These are phyloP conservation scores for Coniella lustricola DNA, from an alignment of 2,329 filamentous ascomycete species.

Conservation along the genomic window DNA sequence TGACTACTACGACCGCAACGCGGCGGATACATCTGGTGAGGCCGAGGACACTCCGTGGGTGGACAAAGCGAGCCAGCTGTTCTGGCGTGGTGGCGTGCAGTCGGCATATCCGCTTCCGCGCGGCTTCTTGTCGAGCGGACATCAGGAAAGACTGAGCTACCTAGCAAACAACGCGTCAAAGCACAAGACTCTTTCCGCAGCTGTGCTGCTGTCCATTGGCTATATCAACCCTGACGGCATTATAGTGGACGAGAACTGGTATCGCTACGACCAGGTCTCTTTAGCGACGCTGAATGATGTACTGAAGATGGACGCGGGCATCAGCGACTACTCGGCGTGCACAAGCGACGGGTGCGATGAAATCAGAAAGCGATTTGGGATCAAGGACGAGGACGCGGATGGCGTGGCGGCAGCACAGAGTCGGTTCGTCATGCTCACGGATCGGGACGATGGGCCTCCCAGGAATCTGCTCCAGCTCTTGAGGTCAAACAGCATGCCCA, in stretches of 20 bases:
- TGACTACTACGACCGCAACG: constrained; percentile 35
- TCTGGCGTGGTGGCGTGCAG: constrained; percentile 67
- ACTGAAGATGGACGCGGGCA: constrained; percentile 49
- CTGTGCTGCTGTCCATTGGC: constrained; percentile 47
- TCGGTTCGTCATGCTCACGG: constrained; percentile 65
- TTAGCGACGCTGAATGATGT: constrained; percentile 46
- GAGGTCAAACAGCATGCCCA: constrained; percentile 58
- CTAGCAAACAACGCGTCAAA: constrained; percentile 53
- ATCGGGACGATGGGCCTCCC: constrained; percentile 63
- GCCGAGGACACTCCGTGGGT: constrained; percentile 38
- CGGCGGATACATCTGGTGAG: constrained; percentile 27
- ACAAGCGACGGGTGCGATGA: constrained; percentile 40
- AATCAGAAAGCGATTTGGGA: constrained; percentile 45
- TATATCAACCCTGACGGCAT: too few species aligned
- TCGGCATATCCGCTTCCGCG: constrained; percentile 39
- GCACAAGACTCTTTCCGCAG: constrained; percentile 32
- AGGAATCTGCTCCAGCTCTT: constrained; percentile 53
- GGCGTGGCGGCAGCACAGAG: constrained; percentile 48
- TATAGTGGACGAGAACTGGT: constrained; percentile 29
- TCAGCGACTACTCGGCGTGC: constrained; percentile 52
- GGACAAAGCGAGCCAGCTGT: constrained; percentile 57
- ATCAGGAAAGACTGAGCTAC: constrained; percentile 64
- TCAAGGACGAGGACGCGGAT: constrained; percentile 36
- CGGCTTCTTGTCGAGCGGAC: constrained; percentile 58
- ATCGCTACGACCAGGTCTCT: constrained; percentile 49